Evolutionary conservation across 140 eudicot species (phyloP).

Genomic region (Ambrosia hybrid): DNA sequence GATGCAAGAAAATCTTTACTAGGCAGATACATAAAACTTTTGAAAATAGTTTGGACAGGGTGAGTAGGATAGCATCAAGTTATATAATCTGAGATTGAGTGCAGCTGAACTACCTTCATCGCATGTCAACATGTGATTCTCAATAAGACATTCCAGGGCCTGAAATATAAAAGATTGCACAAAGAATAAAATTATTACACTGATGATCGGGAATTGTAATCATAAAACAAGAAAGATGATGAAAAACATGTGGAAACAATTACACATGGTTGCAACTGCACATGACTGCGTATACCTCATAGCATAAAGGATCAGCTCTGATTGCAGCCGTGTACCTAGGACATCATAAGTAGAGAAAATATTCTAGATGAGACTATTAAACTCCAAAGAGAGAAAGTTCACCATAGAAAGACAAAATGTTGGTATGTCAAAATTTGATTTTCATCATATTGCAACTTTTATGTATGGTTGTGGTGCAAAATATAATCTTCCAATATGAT

Average conservation of each 20-base stretch:
- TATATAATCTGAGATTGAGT: conserved; percentile 13
- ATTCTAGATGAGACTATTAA: not conserved
- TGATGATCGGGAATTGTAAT: conserved; percentile 6
- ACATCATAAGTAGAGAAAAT: conserved; percentile 26
- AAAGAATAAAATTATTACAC: not conserved
- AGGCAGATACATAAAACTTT: not conserved
- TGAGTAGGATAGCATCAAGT: not conserved
- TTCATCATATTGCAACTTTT: conserved; percentile 5
- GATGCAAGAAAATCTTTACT: not conserved
- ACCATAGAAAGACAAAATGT: not conserved
- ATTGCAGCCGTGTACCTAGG: conserved; percentile 94
- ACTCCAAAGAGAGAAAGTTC: not conserved
- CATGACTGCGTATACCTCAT: conserved; percentile 58
- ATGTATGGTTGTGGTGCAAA: conserved; percentile 6
- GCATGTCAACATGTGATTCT: conserved; percentile 91
- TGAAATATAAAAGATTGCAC: conserved; percentile 30
- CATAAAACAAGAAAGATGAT: not conserved
- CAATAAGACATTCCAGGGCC: conserved; percentile 95
- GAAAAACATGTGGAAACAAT: conserved; percentile 11
- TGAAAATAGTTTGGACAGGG: not conserved
- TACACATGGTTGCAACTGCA: conserved; percentile 15
- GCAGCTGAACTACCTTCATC: conserved; percentile 68
- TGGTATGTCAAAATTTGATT: not conserved
- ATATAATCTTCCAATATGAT: not conserved
- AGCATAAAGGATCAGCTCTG: conserved; percentile 92